Conservation (phyloP, 2,329 filamentous ascomycete genomes). For the Pyricularia sp. region DNA sequence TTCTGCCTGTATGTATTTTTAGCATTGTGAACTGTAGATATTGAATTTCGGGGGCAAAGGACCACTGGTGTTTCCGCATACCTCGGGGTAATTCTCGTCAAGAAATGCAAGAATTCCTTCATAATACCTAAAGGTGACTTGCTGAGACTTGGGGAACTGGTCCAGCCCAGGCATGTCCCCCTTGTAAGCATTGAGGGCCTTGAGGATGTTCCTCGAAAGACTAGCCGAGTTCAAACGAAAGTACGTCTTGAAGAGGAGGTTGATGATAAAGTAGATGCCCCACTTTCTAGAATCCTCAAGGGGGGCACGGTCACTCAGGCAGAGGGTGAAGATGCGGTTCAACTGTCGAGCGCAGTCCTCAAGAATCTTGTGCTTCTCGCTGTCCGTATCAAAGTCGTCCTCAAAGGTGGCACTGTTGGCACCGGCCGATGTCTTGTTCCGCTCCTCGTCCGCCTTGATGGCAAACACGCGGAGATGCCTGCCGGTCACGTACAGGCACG, state of each 20-base stretch:
- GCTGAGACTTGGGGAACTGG: constrained; percentile 78
- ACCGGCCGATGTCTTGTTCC: constrained; percentile 28
- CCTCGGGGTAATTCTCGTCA: constrained; percentile 83
- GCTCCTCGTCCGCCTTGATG: constrained; percentile 77
- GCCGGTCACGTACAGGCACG: constrained; percentile 78
- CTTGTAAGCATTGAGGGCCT: constrained; percentile 66
- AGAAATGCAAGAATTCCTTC: constrained; percentile 88
- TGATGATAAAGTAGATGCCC: constrained; percentile 93
- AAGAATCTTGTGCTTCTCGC: constrained; percentile 72
- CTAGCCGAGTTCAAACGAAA: constrained; percentile 88
- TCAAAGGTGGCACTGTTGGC: constrained; percentile 43
- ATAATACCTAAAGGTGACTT: constrained; percentile 95
- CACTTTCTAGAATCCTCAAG: constrained; percentile 84
- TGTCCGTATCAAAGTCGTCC: constrained; percentile 73
- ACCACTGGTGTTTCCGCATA: constrained; percentile 25
- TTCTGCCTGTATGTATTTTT: constrained; percentile 50
- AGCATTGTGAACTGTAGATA: background rate
- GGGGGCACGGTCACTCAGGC: constrained; percentile 68
- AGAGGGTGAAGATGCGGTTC: constrained; percentile 86
- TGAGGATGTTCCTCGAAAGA: constrained; percentile 84
- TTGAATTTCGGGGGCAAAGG: background rate
- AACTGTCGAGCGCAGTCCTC: constrained; percentile 86
- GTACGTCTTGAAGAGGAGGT: constrained; percentile 95
- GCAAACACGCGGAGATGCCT: constrained; percentile 84
- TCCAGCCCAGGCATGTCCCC: constrained; percentile 74